Conservation (phyloP, 805 yeast genomes). For the Wickerhamomyces chaumierensis region DNA sequence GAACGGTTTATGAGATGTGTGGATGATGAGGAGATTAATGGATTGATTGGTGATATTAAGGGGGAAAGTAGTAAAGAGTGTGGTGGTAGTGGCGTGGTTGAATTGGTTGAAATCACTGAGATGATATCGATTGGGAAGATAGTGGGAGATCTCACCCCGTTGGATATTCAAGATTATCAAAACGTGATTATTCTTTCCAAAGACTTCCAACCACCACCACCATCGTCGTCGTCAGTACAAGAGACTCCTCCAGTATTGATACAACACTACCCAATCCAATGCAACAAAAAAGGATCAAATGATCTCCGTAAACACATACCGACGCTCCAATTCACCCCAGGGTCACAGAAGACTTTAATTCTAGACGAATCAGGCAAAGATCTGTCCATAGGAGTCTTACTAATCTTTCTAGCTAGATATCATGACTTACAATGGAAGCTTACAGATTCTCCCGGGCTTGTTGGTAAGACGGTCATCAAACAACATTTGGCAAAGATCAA, state of each 20-base stretch:
- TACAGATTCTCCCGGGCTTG: slow-evolving; percentile 5
- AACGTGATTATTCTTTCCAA: slow-evolving; percentile 6
- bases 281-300: slow-evolving; percentile 58
- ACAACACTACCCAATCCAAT: slow-evolving; percentile 20
- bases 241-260: too few species aligned
- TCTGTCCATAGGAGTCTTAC: slow-evolving; percentile 47
- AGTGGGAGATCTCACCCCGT: neutral
- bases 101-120: slow-evolving; percentile 8
- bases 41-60: slow-evolving; percentile 3
- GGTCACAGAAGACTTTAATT: slow-evolving; percentile 22
- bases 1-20: slow-evolving; percentile 16
- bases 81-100: slow-evolving; percentile 1
- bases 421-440: slow-evolving; percentile 32
- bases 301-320: slow-evolving; percentile 39
- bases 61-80: neutral
- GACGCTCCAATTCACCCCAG: slow-evolving; percentile 23
- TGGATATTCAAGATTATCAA: slow-evolving; percentile 2
- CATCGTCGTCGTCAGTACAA: too few species aligned
- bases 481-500: slow-evolving; percentile 43
- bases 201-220: neutral
- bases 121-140: slow-evolving; percentile 17
- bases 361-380: slow-evolving; percentile 60
- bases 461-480: slow-evolving; percentile 42
- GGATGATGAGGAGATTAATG: slow-evolving; percentile 21
- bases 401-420: slow-evolving; percentile 37